These are phyloP conservation scores for Linnemannia elongata DNA, from an alignment of 192 early-diverging fungal species.

Conservation along the genomic window DNA sequence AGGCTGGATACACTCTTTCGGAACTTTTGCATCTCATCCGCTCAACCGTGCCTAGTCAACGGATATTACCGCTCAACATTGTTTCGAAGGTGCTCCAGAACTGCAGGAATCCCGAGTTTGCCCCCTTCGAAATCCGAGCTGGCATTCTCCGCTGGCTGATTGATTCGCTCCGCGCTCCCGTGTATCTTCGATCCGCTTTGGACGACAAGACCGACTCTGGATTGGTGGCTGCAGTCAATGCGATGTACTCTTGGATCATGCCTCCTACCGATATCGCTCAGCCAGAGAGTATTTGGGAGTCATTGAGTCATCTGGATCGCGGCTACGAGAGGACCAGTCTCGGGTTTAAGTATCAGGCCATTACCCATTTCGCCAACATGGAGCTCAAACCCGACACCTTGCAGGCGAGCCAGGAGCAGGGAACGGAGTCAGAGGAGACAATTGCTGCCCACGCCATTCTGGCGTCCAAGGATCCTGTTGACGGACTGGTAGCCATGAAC, in stretches of 20 bases:
- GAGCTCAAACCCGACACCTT: conserved; percentile 51
- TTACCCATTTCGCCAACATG: conserved; percentile 54
- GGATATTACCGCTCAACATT: conserved; percentile 75
- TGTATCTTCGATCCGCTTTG: conserved; percentile 73
- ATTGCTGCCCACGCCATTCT: conserved; percentile 63
- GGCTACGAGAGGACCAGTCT: conserved; percentile 50
- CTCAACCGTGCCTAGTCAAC: conserved; percentile 85
- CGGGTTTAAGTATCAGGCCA: conserved; percentile 27
- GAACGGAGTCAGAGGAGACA: conserved; percentile 51
- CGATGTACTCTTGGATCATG: conserved; percentile 61
- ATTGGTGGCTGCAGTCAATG: conserved; percentile 63
- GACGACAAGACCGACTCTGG: conserved; percentile 77
- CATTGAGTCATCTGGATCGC: conserved; percentile 34
- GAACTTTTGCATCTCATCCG: conserved; percentile 87
- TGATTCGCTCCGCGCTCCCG: conserved; percentile 56
- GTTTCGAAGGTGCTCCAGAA: conserved; percentile 71
- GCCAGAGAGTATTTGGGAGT: conserved; percentile 61
- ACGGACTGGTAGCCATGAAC: conserved; percentile 73
- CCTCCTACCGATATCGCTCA: conserved; percentile 15
- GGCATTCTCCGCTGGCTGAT: conserved; percentile 57
- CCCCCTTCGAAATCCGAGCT: conserved; percentile 36
- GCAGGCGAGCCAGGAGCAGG: conserved; percentile 55
- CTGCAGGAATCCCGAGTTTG: conserved; percentile 44
- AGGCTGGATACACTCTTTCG: conserved; percentile 88
- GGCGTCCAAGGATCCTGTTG: conserved; percentile 65